These are phyloP conservation scores for Pichia sp. DNA, from an alignment of 1,139 yeast species.

Conservation along the genomic window DNA sequence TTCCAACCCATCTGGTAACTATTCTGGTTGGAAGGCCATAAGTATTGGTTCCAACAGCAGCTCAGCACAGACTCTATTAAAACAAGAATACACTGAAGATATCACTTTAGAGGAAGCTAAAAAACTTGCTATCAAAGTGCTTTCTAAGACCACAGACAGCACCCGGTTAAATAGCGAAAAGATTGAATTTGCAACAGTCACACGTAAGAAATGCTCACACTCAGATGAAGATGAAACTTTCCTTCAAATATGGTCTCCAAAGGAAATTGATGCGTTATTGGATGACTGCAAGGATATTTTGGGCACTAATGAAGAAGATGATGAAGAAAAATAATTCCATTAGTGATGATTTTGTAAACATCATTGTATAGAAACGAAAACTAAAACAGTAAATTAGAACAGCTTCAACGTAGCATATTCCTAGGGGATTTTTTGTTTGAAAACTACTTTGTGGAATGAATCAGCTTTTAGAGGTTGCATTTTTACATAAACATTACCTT, in stretches of 20 bases:
- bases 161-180: slow-evolving; percentile 80
- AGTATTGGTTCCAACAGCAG: slow-evolving; percentile 94
- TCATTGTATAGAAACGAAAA: no score
- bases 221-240: slow-evolving; percentile 53
- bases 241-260: slow-evolving; percentile 34
- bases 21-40: slow-evolving; percentile 98
- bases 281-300: slow-evolving; percentile 24
- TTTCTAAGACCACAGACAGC: slow-evolving; percentile 91
- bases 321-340: background rate
- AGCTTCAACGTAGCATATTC: no score
- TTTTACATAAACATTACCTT: no score
- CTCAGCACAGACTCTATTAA: slow-evolving; percentile 90
- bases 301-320: background rate
- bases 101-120: slow-evolving; percentile 71
- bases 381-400: no score
- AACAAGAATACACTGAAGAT: slow-evolving; percentile 90
- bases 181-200: slow-evolving; percentile 81
- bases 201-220: slow-evolving; percentile 26
- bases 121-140: slow-evolving; percentile 81
- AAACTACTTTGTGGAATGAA: no score
- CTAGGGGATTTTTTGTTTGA: no score
- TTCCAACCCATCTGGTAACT: slow-evolving; percentile 95
- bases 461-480: no score
- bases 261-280: slow-evolving; percentile 1
- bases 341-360: no score